phyloP scores from a whole-genome alignment of 148 eudicot species.

The Cornus controversa region DNA sequence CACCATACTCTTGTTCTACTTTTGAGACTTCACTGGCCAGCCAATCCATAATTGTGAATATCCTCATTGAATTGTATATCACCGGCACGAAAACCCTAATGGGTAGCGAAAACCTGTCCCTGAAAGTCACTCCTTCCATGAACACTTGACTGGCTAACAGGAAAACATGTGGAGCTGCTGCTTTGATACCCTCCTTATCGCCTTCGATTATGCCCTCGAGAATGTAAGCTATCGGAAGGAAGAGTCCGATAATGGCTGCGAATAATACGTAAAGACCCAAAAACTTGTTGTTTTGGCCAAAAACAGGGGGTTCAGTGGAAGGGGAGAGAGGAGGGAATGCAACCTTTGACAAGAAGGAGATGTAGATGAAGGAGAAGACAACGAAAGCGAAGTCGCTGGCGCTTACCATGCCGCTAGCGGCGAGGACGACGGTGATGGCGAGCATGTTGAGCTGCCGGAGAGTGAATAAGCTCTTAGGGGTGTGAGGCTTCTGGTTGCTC shows the following conservation, averaged over 20 bases:
- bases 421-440: constrained; percentile 42
- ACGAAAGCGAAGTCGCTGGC: constrained; percentile 42
- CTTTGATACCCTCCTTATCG: constrained; percentile 59
- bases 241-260: constrained; percentile 56
- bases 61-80: constrained; percentile 61
- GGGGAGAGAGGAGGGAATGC: constrained; percentile 49
- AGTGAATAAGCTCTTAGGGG: constrained; percentile 16
- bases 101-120: constrained; percentile 61
- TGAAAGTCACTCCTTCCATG: constrained; percentile 62
- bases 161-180: constrained; percentile 76
- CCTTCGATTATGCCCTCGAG: constrained; percentile 57
- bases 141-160: constrained; percentile 67
- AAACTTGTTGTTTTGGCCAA: constrained; percentile 30
- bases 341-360: constrained; percentile 43
- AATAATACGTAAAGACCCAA: constrained; percentile 33
- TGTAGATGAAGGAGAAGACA: constrained; percentile 48
- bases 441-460: constrained; percentile 55
- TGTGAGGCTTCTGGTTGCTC: background rate
- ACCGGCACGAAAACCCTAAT: constrained; percentile 76
- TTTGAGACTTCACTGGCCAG: constrained; percentile 38
- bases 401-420: constrained; percentile 52
- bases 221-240: constrained; percentile 64
- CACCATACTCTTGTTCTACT: constrained; percentile 24
- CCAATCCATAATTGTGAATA: constrained; percentile 54
- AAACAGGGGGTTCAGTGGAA: constrained; percentile 26